Conservation (phyloP, 2,329 filamentous ascomycete genomes). For the Xylariales sp. region DNA sequence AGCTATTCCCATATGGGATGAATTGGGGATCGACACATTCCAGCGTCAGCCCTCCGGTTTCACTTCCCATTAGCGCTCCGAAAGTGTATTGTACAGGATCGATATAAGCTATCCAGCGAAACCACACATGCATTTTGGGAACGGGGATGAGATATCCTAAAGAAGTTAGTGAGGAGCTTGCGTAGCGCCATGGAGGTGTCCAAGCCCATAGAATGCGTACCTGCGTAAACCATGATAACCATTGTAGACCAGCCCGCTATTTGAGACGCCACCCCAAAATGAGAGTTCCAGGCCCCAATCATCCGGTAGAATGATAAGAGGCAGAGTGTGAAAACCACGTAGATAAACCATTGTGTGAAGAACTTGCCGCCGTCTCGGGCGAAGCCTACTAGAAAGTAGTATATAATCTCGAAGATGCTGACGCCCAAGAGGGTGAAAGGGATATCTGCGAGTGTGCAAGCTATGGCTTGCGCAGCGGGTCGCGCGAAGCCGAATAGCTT, state of each 20-base stretch:
- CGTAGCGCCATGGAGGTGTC: not conserved
- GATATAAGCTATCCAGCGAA: constrained; percentile 66
- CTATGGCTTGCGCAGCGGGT: constrained; percentile 66
- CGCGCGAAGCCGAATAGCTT: constrained; percentile 63
- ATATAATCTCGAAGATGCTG: constrained; percentile 67
- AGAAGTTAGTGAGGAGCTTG: not conserved
- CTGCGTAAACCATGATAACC: constrained; percentile 28
- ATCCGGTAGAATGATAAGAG: constrained; percentile 20
- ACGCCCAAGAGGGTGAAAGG: constrained; percentile 69
- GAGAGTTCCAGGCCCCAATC: constrained; percentile 24
- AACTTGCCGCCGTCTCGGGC: constrained; percentile 69
- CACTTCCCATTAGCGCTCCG: constrained; percentile 70
- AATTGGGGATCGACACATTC: constrained; percentile 66
- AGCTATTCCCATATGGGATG: constrained; percentile 61
- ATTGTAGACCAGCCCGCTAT: constrained; percentile 22
- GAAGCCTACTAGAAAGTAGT: constrained; percentile 70
- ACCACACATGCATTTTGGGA: constrained; percentile 65
- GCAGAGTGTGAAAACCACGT: constrained; percentile 19
- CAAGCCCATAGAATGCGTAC: not conserved
- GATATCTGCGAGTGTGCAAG: constrained; percentile 55
- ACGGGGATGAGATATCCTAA: constrained; percentile 63
- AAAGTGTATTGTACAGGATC: constrained; percentile 74
- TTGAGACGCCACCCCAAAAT: constrained; percentile 21
- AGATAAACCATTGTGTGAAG: constrained; percentile 56
- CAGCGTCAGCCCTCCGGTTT: constrained; percentile 67